Evolutionary conservation across 768 basidiomycete species (phyloP).

Genomic region (Tubosaeta sp.): DNA sequence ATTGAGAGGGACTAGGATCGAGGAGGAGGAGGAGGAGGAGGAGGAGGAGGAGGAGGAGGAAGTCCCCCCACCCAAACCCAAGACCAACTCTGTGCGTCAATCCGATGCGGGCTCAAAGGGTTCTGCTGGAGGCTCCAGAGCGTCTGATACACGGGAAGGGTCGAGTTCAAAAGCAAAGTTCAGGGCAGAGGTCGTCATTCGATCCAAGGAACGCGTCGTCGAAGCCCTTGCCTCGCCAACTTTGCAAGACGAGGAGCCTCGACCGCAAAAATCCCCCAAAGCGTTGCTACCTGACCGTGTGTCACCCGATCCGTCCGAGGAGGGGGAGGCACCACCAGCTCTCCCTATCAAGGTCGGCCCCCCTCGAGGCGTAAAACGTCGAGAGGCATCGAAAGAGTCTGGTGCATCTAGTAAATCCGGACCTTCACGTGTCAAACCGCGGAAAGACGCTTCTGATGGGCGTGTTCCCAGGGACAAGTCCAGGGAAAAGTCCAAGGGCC

Average conservation of each 20-base stretch:
- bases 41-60: too few relatives aligned
- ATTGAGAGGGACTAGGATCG: not conserved
- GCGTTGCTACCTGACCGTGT: not conserved
- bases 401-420: not conserved
- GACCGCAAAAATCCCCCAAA: conserved; percentile 1
- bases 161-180: not conserved
- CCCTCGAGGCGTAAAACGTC: conserved; percentile 21
- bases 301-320: conserved; percentile 1
- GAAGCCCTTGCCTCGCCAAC: not conserved
- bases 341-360: conserved; percentile 21
- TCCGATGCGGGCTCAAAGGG: not conserved
- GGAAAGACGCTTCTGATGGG: not conserved
- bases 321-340: not conserved
- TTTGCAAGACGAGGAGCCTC: conserved; percentile 5
- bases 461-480: not conserved
- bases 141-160: not conserved
- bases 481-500: not conserved
- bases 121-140: not conserved
- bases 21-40: too few relatives aligned
- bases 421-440: not conserved
- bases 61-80: conserved; percentile 1
- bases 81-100: not conserved
- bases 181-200: not conserved
- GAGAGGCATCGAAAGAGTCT: not conserved
- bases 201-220: not conserved